Percentiles rank a stretch among this genome's conserved stretches.
Evolutionary conservation across 2,329 filamentous ascomycete species (phyloP).

Genomic region (Phialemoniopsis sp.): DNA sequence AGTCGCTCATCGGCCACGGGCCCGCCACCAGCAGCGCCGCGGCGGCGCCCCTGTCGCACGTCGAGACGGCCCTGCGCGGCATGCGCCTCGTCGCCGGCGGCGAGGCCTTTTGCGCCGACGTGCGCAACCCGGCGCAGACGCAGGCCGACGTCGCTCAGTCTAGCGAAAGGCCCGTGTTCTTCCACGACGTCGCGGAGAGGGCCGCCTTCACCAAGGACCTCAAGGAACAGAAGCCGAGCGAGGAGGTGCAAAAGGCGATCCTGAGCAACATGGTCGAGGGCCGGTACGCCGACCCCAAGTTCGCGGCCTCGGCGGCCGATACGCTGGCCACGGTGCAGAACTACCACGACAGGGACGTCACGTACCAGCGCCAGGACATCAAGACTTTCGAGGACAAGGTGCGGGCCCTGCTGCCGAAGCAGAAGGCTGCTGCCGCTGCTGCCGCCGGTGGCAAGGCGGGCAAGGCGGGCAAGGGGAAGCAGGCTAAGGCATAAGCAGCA

Average conservation of each 20-base stretch:
- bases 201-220: slow-evolving; percentile 14
- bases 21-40: slow-evolving; percentile 25
- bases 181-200: slow-evolving; percentile 25
- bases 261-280: no score
- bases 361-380: slow-evolving; percentile 33
- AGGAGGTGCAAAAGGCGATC: slow-evolving; percentile 9
- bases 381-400: slow-evolving; percentile 22
- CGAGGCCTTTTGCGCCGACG: slow-evolving; percentile 20
- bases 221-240: slow-evolving; percentile 5
- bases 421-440: slow-evolving; percentile 5
- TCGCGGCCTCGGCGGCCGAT: slow-evolving; percentile 14
- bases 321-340: slow-evolving; percentile 22
- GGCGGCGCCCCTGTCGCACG: slow-evolving; percentile 14
- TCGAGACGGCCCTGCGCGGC: slow-evolving; percentile 27
- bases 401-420: slow-evolving; percentile 16
- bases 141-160: slow-evolving; percentile 5
- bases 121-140: slow-evolving; percentile 12
- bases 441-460: slow-evolving; percentile 3
- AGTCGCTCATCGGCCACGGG: slow-evolving; percentile 28
- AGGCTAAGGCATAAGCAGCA: neutral
- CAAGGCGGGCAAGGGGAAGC: slow-evolving; percentile 4
- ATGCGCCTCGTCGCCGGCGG: slow-evolving; percentile 35
- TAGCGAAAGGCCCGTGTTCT: slow-evolving; percentile 27
- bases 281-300: no score
- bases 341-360: slow-evolving; percentile 28